Conservation (phyloP, 2,329 filamentous ascomycete genomes). For the Apiospora malaysiana region DNA sequence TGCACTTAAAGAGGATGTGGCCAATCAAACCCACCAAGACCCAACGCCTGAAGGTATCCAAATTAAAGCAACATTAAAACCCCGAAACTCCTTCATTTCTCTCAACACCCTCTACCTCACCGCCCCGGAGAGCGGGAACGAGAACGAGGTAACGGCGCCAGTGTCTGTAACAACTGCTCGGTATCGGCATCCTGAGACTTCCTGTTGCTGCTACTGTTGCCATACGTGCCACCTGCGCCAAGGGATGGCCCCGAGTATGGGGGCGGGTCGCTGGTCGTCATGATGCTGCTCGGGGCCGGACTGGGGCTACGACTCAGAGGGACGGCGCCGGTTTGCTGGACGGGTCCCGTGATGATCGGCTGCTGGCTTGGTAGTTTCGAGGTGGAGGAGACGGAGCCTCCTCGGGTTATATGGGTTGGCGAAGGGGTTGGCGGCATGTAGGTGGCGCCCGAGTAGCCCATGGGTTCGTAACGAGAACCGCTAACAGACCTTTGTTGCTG, state of each 20-base stretch:
- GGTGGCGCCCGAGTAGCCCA: constrained; percentile 19
- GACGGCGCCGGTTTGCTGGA: constrained; percentile 22
- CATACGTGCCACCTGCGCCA: neutral
- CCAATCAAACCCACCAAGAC: neutral
- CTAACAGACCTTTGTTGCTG: neutral
- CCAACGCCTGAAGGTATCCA: neutral
- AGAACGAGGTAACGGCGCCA: neutral
- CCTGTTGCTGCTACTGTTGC: neutral
- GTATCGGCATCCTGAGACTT: neutral
- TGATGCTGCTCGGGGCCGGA: constrained; percentile 19
- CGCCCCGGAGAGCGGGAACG: neutral
- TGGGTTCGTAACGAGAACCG: constrained; percentile 20
- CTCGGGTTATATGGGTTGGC: neutral
- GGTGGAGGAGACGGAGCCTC: neutral
- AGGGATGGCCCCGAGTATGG: neutral
- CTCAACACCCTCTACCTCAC: neutral
- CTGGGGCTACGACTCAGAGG: constrained; percentile 21
- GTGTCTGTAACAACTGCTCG: neutral
- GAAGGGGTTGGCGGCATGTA: neutral
- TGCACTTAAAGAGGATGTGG: neutral
- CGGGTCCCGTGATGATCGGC: constrained; percentile 22
- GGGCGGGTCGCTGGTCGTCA: neutral
- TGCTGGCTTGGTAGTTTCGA: neutral
- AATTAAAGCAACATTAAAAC: neutral
- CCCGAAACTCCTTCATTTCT: neutral